Percentiles rank a stretch among this genome's conserved stretches.
phyloP scores from a whole-genome alignment of 805 yeast species.

The Priceomyces medius region DNA sequence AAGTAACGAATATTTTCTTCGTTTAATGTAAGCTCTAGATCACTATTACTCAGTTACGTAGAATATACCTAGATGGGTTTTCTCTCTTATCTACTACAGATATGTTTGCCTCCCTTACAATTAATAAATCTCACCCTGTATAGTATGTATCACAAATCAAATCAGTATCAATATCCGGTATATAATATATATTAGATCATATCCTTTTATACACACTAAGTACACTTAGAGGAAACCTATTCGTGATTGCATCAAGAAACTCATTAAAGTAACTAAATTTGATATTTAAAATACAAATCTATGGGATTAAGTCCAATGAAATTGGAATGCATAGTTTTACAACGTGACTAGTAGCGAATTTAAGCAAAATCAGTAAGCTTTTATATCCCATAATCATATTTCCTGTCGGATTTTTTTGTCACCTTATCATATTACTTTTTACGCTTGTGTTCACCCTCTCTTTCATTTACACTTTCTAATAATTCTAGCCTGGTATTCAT shows the following conservation, averaged over 20 bases:
- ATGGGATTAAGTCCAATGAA: not conserved
- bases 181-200: not conserved
- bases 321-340: not conserved
- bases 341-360: not conserved
- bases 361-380: not conserved
- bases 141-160: constrained; percentile 2
- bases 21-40: too few relatives aligned
- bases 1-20: too few relatives aligned
- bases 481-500: constrained; percentile 26
- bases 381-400: not conserved
- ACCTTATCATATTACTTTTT: not conserved
- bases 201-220: not conserved
- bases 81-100: too few relatives aligned
- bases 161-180: not conserved
- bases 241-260: not conserved
- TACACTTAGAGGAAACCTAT: not conserved
- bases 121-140: constrained; percentile 1
- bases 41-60: too few relatives aligned
- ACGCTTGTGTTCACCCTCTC: not conserved
- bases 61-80: too few relatives aligned
- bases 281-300: too few relatives aligned
- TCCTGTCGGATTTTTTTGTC: not conserved
- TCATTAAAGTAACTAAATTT: not conserved
- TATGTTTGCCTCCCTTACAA: constrained; percentile 6
- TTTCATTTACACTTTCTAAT: constrained; percentile 25